These are phyloP conservation scores for Pyrenochaeta sp. DNA, from an alignment of 2,329 filamentous ascomycete species.

Conservation along the genomic window DNA sequence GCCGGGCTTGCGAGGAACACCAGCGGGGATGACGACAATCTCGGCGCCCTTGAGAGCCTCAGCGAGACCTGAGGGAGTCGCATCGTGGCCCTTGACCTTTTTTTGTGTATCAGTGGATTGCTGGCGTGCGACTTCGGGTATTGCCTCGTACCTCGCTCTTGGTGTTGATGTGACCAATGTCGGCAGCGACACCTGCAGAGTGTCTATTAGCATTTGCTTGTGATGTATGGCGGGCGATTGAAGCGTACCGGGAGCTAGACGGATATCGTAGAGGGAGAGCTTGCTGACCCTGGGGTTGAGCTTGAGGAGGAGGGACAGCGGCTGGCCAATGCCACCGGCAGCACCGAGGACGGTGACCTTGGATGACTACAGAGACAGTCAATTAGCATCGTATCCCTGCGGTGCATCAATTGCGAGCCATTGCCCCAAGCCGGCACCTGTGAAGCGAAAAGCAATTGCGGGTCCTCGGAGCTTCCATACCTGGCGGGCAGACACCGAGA, in stretches of 20 bases:
- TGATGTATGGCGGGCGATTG: not conserved
- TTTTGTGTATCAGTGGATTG: constrained; percentile 28
- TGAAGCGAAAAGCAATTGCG: constrained; percentile 34
- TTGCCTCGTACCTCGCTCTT: constrained; percentile 72
- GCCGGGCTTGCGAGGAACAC: constrained; percentile 98
- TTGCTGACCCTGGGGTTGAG: constrained; percentile 94
- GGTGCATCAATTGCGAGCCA: constrained; percentile 16
- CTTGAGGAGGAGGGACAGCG: constrained; percentile 97
- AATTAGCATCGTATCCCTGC: constrained; percentile 30
- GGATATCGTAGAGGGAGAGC: constrained; percentile 98
- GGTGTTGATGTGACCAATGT: constrained; percentile 99
- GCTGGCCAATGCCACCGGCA: constrained; percentile 97
- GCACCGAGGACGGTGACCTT: constrained; percentile 98
- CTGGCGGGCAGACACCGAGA: constrained; percentile 62
- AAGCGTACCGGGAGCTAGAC: constrained; percentile 83
- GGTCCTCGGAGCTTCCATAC: constrained; percentile 47
- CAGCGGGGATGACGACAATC: constrained; percentile 96
- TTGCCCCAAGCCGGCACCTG: constrained; percentile 10
- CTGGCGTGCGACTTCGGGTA: constrained; percentile 7
- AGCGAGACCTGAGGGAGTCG: constrained; percentile 77
- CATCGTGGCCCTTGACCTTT: constrained; percentile 85
- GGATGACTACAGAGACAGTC: constrained; percentile 72
- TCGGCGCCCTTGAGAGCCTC: constrained; percentile 85
- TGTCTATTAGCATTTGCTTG: constrained; percentile 25
- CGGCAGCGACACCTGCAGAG: constrained; percentile 86